Conservation (phyloP, 2,329 filamentous ascomycete genomes). For the Lachnellula arida region DNA sequence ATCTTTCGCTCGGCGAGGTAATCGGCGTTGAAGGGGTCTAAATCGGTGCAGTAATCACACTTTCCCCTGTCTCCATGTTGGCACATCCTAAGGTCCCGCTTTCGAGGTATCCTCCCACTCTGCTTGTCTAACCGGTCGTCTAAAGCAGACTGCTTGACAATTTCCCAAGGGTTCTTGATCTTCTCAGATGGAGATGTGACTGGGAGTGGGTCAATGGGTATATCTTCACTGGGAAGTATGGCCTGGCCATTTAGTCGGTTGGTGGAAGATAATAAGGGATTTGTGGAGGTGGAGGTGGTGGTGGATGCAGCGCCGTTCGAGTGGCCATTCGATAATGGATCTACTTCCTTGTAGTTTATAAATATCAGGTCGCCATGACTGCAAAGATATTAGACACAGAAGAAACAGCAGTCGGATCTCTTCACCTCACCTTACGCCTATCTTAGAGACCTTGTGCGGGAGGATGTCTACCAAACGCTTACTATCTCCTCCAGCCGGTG, state of each 20-base stretch:
- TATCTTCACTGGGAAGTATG: slow-evolving; percentile 63
- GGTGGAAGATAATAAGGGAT: slow-evolving; percentile 38
- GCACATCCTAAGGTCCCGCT: slow-evolving; percentile 79
- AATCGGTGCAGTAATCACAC: slow-evolving; percentile 98
- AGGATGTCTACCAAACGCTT: slow-evolving; percentile 56
- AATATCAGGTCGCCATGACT: slow-evolving; percentile 92
- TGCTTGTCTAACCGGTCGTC: slow-evolving; percentile 83
- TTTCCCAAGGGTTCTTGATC: slow-evolving; percentile 90
- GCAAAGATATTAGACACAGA: not conserved
- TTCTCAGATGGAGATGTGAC: slow-evolving; percentile 52
- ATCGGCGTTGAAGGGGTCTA: slow-evolving; percentile 86
- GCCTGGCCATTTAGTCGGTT: slow-evolving; percentile 76
- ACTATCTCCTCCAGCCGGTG: slow-evolving; percentile 52
- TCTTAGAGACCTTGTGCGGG: slow-evolving; percentile 50
- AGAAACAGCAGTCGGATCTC: not conserved
- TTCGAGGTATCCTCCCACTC: slow-evolving; percentile 82
- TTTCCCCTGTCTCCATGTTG: slow-evolving; percentile 94
- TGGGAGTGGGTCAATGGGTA: slow-evolving; percentile 56
- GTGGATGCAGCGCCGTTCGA: slow-evolving; percentile 35
- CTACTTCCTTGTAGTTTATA: slow-evolving; percentile 67
- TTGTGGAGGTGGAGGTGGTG: slow-evolving; percentile 22
- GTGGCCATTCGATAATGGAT: slow-evolving; percentile 40
- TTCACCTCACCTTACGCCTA: slow-evolving; percentile 52
- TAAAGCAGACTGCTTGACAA: slow-evolving; percentile 78
- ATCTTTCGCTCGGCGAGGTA: slow-evolving; percentile 96